Percentiles rank a stretch among this genome's conserved stretches.
phyloP scores from a whole-genome alignment of 106 monocot genomes.

The Gastrodia elata region DNA sequence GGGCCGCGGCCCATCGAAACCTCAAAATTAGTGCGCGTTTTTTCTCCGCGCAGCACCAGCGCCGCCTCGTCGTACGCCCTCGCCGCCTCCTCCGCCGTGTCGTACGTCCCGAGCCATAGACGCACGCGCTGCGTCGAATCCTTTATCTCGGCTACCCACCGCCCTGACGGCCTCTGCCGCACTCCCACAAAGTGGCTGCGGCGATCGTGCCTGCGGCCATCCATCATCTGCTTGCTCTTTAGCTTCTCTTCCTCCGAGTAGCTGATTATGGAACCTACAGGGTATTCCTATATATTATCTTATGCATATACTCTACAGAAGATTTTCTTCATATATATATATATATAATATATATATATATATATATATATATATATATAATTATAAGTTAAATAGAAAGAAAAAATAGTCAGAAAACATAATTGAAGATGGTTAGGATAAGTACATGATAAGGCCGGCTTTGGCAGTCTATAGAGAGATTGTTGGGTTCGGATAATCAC shows the following conservation, averaged over 20 bases:
- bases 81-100: slow-evolving; percentile 42
- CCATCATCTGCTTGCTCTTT: not conserved
- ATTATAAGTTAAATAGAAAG: too few relatives aligned
- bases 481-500: too few relatives aligned
- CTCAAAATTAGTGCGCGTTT: slow-evolving; percentile 36
- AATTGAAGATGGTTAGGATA: too few relatives aligned
- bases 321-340: too few relatives aligned
- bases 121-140: slow-evolving; percentile 38
- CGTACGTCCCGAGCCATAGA: slow-evolving; percentile 55
- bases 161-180: slow-evolving; percentile 36
- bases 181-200: slow-evolving; percentile 33
- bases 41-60: slow-evolving; percentile 25
- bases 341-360: too few relatives aligned
- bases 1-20: not conserved
- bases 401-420: too few relatives aligned
- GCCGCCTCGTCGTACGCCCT: slow-evolving; percentile 46
- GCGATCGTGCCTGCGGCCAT: not conserved
- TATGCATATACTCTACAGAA: too few relatives aligned
- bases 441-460: too few relatives aligned
- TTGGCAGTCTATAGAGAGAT: too few relatives aligned
- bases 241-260: not conserved
- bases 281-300: too few relatives aligned
- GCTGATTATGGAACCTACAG: too few relatives aligned
- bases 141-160: slow-evolving; percentile 62
- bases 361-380: too few relatives aligned